Base-by-base conservation (phyloP, 2,329 filamentous ascomycete species). In the Macrophomina phaseolina region DNA sequence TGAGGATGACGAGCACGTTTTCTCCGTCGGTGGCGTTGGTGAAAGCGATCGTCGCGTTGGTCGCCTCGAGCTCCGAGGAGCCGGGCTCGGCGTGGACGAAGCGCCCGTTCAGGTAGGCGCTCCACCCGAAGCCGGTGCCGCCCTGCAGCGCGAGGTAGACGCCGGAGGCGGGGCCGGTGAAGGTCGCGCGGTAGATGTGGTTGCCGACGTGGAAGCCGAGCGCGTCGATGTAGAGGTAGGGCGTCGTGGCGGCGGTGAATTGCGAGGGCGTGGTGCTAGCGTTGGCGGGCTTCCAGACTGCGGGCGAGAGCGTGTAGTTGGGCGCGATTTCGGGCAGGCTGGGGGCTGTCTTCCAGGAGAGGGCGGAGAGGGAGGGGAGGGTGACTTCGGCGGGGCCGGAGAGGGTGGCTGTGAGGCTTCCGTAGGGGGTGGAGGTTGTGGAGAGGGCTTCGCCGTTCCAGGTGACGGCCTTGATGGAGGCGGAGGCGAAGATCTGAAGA, bases 31-130 rank as follows among this genome's bases (percentile, higher is more conserved):
- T 84, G 3, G 30, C 2, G 32, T 62, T 62, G 8, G 58, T 28
- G 2, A 89, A 87, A 0, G 83, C 81, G 30, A 89, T 78, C 0
- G 81, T 80, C 3, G 78, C 71, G 2, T 77, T 79, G 2, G 78
- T 76, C 2, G 74, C 70, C 1, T 76, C 76, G 4, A 76, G 65
- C 3, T 80, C 80, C 0, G 82, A 81, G 55, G 80, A 78, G 0
- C 87, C 87, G 6, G 86, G 78, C 73, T 81, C 85, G 0, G 86
- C 87, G 18, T 85, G 85, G 4, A 89, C 73, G 73, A 85, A 86
- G 9, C 81, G 72, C 4, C 83, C 83, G 73, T 89, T 89, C 0
- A 89, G 75, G 81, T 83, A 88, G 32, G 82, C 85, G 5, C 81
- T 85, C 76, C 82, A 88, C n/a, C 85, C 86, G 68, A 86, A 86